phyloP scores from a whole-genome alignment of 2,329 filamentous ascomycete species.

The Talaromyces verruculosus region DNA sequence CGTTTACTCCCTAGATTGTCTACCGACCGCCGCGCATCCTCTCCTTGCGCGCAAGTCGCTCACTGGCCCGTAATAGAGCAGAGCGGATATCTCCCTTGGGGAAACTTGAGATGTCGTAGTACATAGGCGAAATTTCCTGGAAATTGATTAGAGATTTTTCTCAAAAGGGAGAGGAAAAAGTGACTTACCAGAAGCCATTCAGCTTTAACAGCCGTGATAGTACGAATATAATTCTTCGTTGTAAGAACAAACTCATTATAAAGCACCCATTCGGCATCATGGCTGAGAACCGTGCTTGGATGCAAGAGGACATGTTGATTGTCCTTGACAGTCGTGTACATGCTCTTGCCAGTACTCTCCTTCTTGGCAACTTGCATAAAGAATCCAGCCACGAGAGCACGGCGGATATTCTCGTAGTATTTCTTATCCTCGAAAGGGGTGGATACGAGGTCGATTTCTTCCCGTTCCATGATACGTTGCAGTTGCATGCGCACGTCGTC shows the following conservation, averaged over 20 bases:
- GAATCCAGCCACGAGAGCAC: constrained; percentile 88
- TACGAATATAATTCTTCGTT: constrained; percentile 96
- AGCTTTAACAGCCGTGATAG: constrained; percentile 84
- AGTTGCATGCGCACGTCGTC: constrained; percentile 93
- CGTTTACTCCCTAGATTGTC: constrained; percentile 23
- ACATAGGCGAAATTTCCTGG: constrained; percentile 86
- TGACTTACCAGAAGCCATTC: constrained; percentile 87
- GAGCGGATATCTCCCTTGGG: constrained; percentile 81
- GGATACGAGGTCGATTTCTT: constrained; percentile 79
- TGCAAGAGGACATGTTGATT: constrained; percentile 91
- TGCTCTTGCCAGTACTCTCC: constrained; percentile 75
- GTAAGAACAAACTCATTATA: constrained; percentile 99
- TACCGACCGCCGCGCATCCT: constrained; percentile 46
- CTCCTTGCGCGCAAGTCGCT: constrained; percentile 57
- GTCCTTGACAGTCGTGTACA: constrained; percentile 94
- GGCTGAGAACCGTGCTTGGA: constrained; percentile 83
- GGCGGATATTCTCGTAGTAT: constrained; percentile 96
- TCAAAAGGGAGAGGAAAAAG: background rate
- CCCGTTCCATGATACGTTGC: constrained; percentile 93
- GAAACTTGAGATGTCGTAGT: constrained; percentile 84
- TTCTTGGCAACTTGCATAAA: constrained; percentile 99
- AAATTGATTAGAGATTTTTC: constrained; percentile 15
- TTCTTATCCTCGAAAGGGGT: constrained; percentile 93
- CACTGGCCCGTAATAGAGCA: constrained; percentile 55
- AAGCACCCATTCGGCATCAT: constrained; percentile 92